Base-by-base conservation (phyloP, 2,329 filamentous ascomycete species). In the Penicillium sclerotigenum region DNA sequence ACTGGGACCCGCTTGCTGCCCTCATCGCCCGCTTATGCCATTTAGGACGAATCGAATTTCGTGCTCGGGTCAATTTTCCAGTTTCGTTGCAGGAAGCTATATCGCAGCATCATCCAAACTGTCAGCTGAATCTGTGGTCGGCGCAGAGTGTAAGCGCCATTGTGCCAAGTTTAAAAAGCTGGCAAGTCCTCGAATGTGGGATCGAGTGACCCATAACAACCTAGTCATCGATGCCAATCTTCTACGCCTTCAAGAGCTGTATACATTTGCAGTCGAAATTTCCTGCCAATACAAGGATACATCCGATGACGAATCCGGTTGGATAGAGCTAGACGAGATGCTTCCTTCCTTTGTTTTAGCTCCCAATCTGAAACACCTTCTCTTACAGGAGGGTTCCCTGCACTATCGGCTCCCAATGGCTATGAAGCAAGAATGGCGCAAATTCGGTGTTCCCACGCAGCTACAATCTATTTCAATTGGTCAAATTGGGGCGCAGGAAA, bases 321-420 rank as follows among this genome's bases (percentile, higher is more conserved):
- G 18, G 29, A 5, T 40, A n/a, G 16, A 24, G 5, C 13, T 51
- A 34, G n/a, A 42, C 6, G 49, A 54, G 28, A 46, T 56, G 20
- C 14, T 56, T 1, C 33, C 52, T 36, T 53, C 50, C 10, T 41
- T 59, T 31, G 28, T 56, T 24, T 18, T 36, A 13, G 29, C 38
- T 22, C 43, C 45, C 18, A 50, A 48, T 10, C 10, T 56, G 13
- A 56, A 56, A 20, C 56, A 59, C 16, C 52, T 56, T 26, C 29
- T 52, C n/a, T 20, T 55, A 28, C 0, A 36, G 28, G 11, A 16
- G 11, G 8, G 20, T n/a, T 13, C 14, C 22, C 22, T 3, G 1
- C 7, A 1, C n/a, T 9, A 22, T 22, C 5, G 11, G 4, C 14
- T 36, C 16, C 28, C 22, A 10, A 14, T 48, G 22, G 16, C 31